Evolutionary conservation across 768 basidiomycete genomes (phyloP), one percentile per base, ranked within the genome.

Genomic region (Leccinum olivaceopallidum): DNA sequence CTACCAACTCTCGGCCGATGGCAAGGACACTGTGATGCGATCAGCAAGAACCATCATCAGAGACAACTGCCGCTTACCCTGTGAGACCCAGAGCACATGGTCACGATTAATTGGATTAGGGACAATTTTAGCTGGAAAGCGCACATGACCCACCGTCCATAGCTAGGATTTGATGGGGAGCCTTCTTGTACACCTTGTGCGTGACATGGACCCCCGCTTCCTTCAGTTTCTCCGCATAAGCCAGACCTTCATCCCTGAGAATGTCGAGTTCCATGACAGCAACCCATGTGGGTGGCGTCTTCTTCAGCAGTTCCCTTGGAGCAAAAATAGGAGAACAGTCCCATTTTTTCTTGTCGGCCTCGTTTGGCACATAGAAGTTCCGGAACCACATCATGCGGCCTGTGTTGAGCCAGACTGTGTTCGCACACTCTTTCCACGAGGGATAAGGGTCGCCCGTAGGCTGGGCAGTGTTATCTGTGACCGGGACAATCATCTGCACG

Each of bases 361-460:
- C 69, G 59, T 86, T 83, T 0, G 90, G 88, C 12, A 89, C 77
- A 69, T 92, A 92, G 65, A 86, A 83, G 53, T 79, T 69, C 32
- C 83, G 76, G 82, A 88, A 92, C 90, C 90, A 92, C 18, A 82
- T 64, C 89, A 92, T 91, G 59, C 85, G 84, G 5, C 64, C 82
- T 4, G 80, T 83, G 8, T 78, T 71, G 26, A 92, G 80, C 80
- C 87, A 86, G 1, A 86, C 82, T 6, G 88, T 82, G 58, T 85
- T 74, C 16, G 76, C 75, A 66, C 88, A 89, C 60, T 83, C 80
- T 16, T 73, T 74, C 88, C 89, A 90, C 5, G 80, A 81, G 18
- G 69, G 70, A 64, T 83, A 78, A 5, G 69, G 71, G 16, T 64
- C 61, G 3, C 65, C 79, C 50, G 66, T 75, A 60, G 63, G 77